Conservation (phyloP, 2,329 filamentous ascomycete genomes). For the Fusarium humuli region DNA sequence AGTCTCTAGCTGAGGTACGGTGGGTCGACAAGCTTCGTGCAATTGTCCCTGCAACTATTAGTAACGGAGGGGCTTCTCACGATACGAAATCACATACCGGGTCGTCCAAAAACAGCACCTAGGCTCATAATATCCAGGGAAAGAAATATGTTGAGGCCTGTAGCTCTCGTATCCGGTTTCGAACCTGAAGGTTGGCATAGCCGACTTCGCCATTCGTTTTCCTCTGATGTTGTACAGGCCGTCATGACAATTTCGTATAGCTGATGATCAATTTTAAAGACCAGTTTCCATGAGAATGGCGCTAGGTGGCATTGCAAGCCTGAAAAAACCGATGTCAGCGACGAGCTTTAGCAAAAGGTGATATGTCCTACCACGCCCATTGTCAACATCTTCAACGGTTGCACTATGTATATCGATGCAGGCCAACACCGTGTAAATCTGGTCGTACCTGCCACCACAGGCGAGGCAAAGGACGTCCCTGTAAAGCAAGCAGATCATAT, state of each 20-base stretch:
- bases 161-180: conserved; percentile 58
- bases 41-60: conserved; percentile 62
- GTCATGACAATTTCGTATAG: conserved; percentile 88
- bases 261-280: conserved; percentile 81
- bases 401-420: conserved; percentile 76
- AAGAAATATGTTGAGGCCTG: conserved; percentile 71
- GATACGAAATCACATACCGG: conserved; percentile 59
- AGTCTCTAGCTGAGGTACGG: conserved; percentile 78
- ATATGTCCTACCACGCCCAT: conserved; percentile 72
- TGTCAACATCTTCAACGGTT: conserved; percentile 78
- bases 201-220: conserved; percentile 81
- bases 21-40: conserved; percentile 82
- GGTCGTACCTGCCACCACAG: conserved; percentile 70
- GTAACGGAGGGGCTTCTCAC: not conserved
- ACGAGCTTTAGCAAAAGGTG: not conserved
- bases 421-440: conserved; percentile 78
- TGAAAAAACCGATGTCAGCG: conserved; percentile 53
- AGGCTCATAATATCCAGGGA: conserved; percentile 78
- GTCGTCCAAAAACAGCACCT: conserved; percentile 79
- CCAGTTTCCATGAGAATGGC: conserved; percentile 90
- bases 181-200: conserved; percentile 66
- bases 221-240: conserved; percentile 84
- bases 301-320: conserved; percentile 89
- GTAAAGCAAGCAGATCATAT: conserved; percentile 89
- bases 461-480: conserved; percentile 83